Conservation (phyloP, 2,329 filamentous ascomycete species). For the Berkeleyomyces basicola region DNA sequence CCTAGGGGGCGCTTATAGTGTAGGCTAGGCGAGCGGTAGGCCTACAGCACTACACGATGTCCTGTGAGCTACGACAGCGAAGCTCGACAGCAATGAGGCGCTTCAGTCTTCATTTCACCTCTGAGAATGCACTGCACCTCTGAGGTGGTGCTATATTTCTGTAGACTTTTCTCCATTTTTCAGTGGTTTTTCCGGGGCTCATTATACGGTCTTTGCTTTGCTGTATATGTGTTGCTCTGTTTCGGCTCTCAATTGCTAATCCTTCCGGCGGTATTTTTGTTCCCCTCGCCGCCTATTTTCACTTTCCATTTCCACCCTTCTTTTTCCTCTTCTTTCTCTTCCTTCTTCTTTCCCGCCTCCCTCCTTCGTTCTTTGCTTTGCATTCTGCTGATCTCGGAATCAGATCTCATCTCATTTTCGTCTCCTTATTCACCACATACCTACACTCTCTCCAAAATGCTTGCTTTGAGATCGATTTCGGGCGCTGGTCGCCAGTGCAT, state of each 20-base stretch:
- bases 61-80: background rate
- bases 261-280: slow-evolving; percentile 4
- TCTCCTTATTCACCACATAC: slow-evolving; percentile 9
- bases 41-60: background rate
- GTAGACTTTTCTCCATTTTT: background rate
- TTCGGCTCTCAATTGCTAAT: background rate
- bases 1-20: too few relatives aligned
- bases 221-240: too few relatives aligned
- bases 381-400: background rate
- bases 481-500: slow-evolving; percentile 64
- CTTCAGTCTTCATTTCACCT: too few relatives aligned
- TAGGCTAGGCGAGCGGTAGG: too few relatives aligned
- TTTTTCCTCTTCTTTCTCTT: background rate
- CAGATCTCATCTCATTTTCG: background rate
- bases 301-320: background rate
- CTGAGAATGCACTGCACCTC: too few relatives aligned
- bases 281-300: background rate
- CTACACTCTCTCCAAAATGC: slow-evolving; percentile 42
- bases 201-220: background rate
- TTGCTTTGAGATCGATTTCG: slow-evolving; percentile 64
- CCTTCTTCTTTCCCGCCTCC: background rate
- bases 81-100: too few relatives aligned
- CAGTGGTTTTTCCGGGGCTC: background rate
- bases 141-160: too few relatives aligned
- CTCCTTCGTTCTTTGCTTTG: background rate